Evolutionary conservation across 192 early-diverging fungal species (phyloP).

Genomic region (Coemansia umbellata): DNA sequence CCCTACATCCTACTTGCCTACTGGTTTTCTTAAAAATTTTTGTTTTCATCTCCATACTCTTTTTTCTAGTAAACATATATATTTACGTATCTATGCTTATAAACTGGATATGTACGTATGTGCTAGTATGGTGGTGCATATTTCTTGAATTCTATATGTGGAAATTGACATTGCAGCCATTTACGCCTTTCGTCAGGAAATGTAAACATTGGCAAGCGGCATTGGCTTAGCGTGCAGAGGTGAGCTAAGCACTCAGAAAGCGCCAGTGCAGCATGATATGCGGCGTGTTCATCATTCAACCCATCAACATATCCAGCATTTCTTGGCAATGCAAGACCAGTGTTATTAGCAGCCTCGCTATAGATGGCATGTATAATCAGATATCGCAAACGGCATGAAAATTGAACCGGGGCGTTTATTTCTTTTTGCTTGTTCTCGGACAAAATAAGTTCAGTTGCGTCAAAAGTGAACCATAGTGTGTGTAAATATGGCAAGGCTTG

Average conservation of each 20-base stretch:
- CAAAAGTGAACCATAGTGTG: conserved; percentile 45
- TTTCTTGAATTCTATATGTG: conserved; percentile 32
- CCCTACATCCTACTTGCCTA: too few relatives aligned
- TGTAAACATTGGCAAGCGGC: conserved; percentile 49
- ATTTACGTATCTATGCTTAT: too few relatives aligned
- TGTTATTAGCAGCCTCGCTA: not conserved
- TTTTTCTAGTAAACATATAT: not conserved
- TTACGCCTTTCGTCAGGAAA: conserved; percentile 31
- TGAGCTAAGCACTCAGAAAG: conserved; percentile 15
- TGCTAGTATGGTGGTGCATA: conserved; percentile 42
- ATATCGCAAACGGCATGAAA: conserved; percentile 14
- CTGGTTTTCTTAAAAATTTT: too few relatives aligned
- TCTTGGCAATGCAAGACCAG: not conserved
- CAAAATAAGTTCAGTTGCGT: not conserved
- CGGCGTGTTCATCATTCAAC: not conserved
- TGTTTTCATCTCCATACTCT: not conserved
- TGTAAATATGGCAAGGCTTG: conserved; percentile 30
- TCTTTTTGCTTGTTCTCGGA: not conserved
- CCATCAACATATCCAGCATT: not conserved
- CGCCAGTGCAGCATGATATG: not conserved
- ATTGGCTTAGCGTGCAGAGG: conserved; percentile 24
- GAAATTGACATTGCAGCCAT: conserved; percentile 19
- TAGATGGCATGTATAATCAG: conserved; percentile 34
- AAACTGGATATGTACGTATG: too few relatives aligned
- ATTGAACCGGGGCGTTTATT: not conserved